Evolutionary conservation across 495 filamentous ascomycete genomes (phyloP), one percentile per base, ranked within the genome.

Genomic region (Melanomma pulvis-pyrius): DNA sequence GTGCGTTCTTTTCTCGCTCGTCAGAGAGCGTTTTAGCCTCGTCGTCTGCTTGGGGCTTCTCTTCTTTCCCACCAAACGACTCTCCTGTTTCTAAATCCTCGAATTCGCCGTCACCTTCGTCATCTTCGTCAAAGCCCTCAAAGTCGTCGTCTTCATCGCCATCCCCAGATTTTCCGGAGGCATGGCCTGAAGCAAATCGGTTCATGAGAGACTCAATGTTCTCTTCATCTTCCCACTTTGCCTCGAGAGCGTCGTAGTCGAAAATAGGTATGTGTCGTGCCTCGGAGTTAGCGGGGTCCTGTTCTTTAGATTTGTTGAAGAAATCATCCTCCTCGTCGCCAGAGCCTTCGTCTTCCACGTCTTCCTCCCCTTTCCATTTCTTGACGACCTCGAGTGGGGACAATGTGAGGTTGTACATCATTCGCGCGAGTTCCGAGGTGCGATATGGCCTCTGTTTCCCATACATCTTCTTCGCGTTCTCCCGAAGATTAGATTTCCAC

Each of bases 1-100:
- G 85, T 0, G 94, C 94, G 71, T 98, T 98, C 71, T 84, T 89
- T 71, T 92, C 91, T 61, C 94, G 89, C 77, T 98, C 94, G 2
- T 87, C 90, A 74, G 92, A 90, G 26, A 96, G 72, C 32, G 84
- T 79, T 73, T 62, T 75, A 68, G 70, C 68, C 69, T 78, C 76
- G 26, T 74, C 77, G 17, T 77, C 77, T 0, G 76, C 68, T 0
- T 65, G 62, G 3, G 62, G 68, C 19, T 79, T 80, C 29, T 82
- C 74, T 24, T 83, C 64, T 49, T 79, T 74, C 9, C 76, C 81
- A 49, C 80, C 76, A 62, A 81, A 80, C 1, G 69, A 79, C 65
- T 92, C 90, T 3, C 86, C 89, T 0, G 89, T 87, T 77, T 97
- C 93, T 12, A 97, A 78, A 74, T 97, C 93, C 73, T 96, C 89